These are phyloP conservation scores for Truncatella angustata DNA, from an alignment of 2,329 filamentous ascomycete species.

Conservation along the genomic window DNA sequence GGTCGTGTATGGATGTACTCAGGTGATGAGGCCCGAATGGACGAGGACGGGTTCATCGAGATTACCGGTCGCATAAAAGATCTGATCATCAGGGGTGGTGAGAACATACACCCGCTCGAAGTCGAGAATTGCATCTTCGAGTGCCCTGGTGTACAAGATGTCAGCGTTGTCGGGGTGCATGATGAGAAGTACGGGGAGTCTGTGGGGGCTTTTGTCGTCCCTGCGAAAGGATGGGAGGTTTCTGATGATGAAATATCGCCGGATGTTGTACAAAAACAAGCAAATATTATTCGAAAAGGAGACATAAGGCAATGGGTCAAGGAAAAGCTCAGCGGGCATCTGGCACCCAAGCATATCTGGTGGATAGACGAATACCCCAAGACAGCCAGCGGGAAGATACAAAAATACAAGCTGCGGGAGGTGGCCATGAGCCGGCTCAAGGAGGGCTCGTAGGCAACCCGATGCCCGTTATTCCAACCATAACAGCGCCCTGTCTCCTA, in stretches of 20 bases:
- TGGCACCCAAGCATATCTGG: constrained; percentile 89
- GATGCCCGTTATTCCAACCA: no score
- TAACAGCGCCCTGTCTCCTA: no score
- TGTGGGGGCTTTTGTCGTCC: constrained; percentile 79
- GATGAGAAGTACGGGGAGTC: constrained; percentile 83
- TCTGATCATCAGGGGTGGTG: constrained; percentile 88
- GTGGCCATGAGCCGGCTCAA: constrained; percentile 43
- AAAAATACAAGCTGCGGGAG: constrained; percentile 84
- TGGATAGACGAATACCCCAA: constrained; percentile 85
- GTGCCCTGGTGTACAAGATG: constrained; percentile 69
- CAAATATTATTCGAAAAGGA: constrained; percentile 46
- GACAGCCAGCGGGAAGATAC: constrained; percentile 94
- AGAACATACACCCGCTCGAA: constrained; percentile 94
- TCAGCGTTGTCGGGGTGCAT: constrained; percentile 78
- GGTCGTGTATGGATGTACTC: constrained; percentile 81
- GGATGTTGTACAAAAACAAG: constrained; percentile 8
- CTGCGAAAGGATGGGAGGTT: constrained; percentile 33
- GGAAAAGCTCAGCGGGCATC: constrained; percentile 65
- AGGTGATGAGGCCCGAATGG: constrained; percentile 88
- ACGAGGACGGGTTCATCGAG: constrained; percentile 75
- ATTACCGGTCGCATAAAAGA: constrained; percentile 92
- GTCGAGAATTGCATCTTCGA: constrained; percentile 84
- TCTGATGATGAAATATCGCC: constrained; percentile 15
- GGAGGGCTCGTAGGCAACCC: background rate
- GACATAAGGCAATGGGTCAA: constrained; percentile 72